phyloP scores from a whole-genome alignment of 1,139 yeast species.

The Yamadazyma conglobata region DNA sequence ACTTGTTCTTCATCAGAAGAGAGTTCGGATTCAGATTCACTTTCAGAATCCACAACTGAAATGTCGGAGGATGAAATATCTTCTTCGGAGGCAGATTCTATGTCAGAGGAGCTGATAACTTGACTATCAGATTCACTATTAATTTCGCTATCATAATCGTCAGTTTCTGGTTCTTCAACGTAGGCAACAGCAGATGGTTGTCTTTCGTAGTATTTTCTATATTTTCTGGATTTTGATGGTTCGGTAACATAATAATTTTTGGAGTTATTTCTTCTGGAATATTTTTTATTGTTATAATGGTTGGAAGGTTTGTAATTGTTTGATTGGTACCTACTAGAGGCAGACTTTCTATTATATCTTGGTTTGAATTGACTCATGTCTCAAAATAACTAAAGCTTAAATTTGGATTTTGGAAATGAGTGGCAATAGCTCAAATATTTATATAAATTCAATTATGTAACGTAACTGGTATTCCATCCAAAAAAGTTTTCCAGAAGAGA shows the following conservation, averaged over 20 bases:
- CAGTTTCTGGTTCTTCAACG: conserved; percentile 42
- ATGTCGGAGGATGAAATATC: conserved; percentile 14
- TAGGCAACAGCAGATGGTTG: conserved; percentile 34
- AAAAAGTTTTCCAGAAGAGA: conserved; percentile 5
- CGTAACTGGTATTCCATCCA: too few species aligned
- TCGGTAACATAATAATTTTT: conserved; percentile 16
- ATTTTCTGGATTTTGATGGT: conserved; percentile 20
- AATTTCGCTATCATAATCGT: conserved; percentile 12
- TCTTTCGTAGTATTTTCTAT: conserved; percentile 33
- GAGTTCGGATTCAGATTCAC: conserved; percentile 8
- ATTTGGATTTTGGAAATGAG: conserved; percentile 1
- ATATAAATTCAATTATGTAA: not conserved
- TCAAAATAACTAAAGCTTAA: too few species aligned
- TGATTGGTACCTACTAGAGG: conserved; percentile 10
- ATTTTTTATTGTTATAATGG: not conserved
- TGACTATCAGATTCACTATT: conserved; percentile 6
- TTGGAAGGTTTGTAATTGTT: conserved; percentile 1
- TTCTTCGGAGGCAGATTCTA: too few species aligned
- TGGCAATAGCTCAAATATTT: conserved; percentile 2
- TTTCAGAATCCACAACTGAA: conserved; percentile 7
- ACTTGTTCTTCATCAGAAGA: conserved; percentile 14
- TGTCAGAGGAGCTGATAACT: not conserved
- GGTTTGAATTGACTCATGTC: conserved; percentile 10
- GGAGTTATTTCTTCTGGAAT: conserved; percentile 2
- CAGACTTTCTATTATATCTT: conserved; percentile 13